Evolutionary conservation across 768 basidiomycete species (phyloP).

Genomic region (Collybiopsis confluens): DNA sequence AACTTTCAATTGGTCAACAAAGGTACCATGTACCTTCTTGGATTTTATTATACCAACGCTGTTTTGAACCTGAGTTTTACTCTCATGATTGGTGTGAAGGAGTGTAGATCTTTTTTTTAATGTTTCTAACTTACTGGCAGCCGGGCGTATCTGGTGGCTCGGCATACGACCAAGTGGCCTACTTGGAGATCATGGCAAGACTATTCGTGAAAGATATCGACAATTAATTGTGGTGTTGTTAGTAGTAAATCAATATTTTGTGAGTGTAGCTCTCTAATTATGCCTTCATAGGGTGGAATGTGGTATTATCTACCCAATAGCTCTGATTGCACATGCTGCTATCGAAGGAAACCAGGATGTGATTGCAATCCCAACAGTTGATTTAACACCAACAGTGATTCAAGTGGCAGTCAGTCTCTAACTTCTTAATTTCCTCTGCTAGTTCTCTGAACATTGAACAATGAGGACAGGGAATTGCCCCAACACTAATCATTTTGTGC

Average conservation of each 20-base stretch:
- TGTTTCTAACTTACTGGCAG: background rate
- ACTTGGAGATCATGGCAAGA: background rate
- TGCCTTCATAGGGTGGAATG: background rate
- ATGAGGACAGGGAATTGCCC: background rate
- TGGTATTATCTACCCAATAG: background rate
- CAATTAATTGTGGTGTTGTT: background rate
- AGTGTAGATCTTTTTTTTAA: background rate
- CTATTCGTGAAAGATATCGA: background rate
- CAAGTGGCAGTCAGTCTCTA: background rate
- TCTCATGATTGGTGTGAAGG: constrained; percentile 1
- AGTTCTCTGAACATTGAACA: background rate
- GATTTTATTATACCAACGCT: background rate
- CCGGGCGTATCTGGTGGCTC: constrained; percentile 1
- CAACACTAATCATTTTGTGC: background rate
- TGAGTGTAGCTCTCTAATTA: background rate
- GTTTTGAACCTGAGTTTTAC: background rate
- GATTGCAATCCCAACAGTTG: background rate
- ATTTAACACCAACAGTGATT: background rate
- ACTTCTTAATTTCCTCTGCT: background rate
- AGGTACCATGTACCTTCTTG: background rate
- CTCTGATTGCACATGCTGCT: background rate
- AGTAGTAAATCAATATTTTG: background rate
- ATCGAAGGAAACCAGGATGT: background rate
- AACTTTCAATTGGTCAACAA: background rate
- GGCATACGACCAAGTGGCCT: background rate